Evolutionary conservation across 768 basidiomycete species (phyloP).

Genomic region (Tulasnella sp.): DNA sequence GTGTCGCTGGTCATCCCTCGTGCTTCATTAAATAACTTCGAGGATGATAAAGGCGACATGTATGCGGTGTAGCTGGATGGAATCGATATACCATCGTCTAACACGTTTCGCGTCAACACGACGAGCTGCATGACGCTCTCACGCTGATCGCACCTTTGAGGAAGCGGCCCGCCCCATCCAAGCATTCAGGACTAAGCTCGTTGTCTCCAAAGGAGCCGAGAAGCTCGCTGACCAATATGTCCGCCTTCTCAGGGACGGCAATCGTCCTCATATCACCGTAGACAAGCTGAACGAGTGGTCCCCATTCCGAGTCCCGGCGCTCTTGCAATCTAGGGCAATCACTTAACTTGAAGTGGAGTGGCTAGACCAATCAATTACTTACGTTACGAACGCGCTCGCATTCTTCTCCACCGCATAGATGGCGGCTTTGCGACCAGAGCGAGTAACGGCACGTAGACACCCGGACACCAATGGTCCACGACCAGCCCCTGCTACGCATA

Average conservation of each 20-base stretch:
- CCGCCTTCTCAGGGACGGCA: conserved; percentile 72
- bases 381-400: conserved; percentile 92
- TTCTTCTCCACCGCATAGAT: conserved; percentile 96
- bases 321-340: conserved; percentile 60
- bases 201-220: conserved; percentile 98
- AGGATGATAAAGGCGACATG: conserved; percentile 87
- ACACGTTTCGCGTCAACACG: background rate
- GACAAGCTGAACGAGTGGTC: conserved; percentile 61
- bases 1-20: conserved; percentile 35
- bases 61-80: conserved; percentile 93
- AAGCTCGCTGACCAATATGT: conserved; percentile 91
- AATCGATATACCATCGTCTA: conserved; percentile 90
- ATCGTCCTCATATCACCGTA: conserved; percentile 90
- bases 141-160: conserved; percentile 54
- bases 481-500: conserved; percentile 92
- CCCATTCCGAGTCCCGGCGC: conserved; percentile 74
- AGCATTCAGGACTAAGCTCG: conserved; percentile 93
- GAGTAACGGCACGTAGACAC: conserved; percentile 61
- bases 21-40: conserved; percentile 83
- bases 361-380: background rate
- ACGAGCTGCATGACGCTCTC: conserved; percentile 23
- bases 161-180: conserved; percentile 90
- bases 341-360: background rate
- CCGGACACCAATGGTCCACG: conserved; percentile 86
- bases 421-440: conserved; percentile 47